These are phyloP conservation scores for Wickerhamiella australiensis DNA, from an alignment of 805 yeast species.

Conservation along the genomic window DNA sequence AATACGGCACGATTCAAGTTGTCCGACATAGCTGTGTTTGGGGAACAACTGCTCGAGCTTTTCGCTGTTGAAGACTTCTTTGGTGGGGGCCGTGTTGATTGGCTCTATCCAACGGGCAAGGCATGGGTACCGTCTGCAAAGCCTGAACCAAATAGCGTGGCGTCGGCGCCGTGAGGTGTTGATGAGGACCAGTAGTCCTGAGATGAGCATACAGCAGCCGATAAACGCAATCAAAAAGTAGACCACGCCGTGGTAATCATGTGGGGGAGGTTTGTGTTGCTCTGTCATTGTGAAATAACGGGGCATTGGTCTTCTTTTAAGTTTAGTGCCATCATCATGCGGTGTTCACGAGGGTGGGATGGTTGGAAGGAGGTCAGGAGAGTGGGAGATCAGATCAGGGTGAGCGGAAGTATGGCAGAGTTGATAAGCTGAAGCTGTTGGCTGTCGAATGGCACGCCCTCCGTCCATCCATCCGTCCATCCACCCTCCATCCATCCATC, in stretches of 20 bases:
- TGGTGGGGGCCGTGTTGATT: background rate
- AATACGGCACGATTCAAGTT: conserved; percentile 47
- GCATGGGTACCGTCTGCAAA: conserved; percentile 3
- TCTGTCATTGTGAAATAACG: conserved; percentile 7
- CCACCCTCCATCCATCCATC: no score
- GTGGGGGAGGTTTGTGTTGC: background rate
- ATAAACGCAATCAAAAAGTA: conserved; percentile 2
- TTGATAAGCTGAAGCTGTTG: no score
- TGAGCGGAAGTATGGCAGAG: no score
- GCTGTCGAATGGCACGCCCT: no score
- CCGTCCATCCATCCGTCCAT: no score
- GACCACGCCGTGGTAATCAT: background rate
- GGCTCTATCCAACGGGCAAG: conserved; percentile 2
- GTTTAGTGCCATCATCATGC: background rate
- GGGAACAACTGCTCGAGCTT: conserved; percentile 3
- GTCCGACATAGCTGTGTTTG: background rate
- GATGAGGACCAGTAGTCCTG: background rate
- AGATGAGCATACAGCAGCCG: conserved; percentile 3
- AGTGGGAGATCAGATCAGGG: no score
- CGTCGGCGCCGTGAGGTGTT: conserved; percentile 4
- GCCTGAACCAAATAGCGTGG: background rate
- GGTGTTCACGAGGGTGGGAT: no score
- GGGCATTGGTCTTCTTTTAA: background rate
- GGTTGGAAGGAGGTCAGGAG: no score
- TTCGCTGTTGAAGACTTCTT: background rate